Percentiles rank a stretch among this genome's conserved stretches.
Evolutionary conservation across 176 grass and related monocot species (phyloP).

Genomic region (Puya raimondii): DNA sequence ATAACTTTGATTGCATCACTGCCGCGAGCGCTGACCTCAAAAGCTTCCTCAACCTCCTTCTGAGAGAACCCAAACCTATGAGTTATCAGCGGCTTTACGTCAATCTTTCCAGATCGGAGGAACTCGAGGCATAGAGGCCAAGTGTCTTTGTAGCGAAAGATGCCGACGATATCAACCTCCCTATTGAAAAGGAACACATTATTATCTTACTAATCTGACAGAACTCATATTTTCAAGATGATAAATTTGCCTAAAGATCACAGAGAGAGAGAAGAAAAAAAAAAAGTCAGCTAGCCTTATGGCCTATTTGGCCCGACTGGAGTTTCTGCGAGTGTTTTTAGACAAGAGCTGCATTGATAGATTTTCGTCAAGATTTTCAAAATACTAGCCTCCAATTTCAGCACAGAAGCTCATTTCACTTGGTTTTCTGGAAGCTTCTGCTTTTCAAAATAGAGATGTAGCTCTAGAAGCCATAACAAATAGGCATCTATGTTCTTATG

Average conservation of each 20-base stretch:
- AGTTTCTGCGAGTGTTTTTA: too few relatives aligned
- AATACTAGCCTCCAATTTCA: too few relatives aligned
- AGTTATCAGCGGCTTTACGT: slow-evolving; percentile 83
- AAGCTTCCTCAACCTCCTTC: slow-evolving; percentile 69
- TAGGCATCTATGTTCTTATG: too few relatives aligned
- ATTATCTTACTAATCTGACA: background rate
- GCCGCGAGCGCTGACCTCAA: slow-evolving; percentile 75
- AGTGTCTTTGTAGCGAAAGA: slow-evolving; percentile 92
- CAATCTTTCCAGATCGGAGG: slow-evolving; percentile 56
- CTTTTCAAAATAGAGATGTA: too few relatives aligned
- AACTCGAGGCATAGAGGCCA: slow-evolving; percentile 83
- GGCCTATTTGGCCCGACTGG: too few relatives aligned
- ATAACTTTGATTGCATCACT: slow-evolving; percentile 91
- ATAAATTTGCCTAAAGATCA: background rate
- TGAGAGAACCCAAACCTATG: slow-evolving; percentile 83
- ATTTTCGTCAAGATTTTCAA: too few relatives aligned
- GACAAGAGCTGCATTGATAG: too few relatives aligned
- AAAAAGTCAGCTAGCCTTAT: too few relatives aligned
- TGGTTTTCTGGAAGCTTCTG: too few relatives aligned
- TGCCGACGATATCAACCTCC: slow-evolving; percentile 82
- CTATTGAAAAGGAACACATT: slow-evolving; percentile 10
- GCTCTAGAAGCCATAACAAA: too few relatives aligned
- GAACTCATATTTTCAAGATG: background rate
- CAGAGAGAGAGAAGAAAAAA: background rate
- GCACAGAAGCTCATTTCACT: too few relatives aligned